Conservation (phyloP, 2,329 filamentous ascomycete species). For the Ophiostoma montium region DNA sequence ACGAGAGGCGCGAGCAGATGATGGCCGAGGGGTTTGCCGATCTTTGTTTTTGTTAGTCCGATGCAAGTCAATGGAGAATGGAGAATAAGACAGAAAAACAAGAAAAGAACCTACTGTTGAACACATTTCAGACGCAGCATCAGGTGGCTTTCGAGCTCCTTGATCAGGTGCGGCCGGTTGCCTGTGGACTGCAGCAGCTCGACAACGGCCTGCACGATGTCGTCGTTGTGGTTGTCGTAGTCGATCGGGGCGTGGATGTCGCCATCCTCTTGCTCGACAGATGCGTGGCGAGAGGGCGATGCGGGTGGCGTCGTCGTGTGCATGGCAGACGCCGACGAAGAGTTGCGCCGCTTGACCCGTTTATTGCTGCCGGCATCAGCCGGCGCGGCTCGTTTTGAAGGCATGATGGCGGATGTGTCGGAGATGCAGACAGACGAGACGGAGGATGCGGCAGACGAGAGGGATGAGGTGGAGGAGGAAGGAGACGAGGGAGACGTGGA, state of each 20-base stretch:
- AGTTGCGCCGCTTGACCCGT: conserved; percentile 67
- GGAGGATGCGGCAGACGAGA: conserved; percentile 16
- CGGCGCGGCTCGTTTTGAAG: conserved; percentile 11
- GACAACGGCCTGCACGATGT: conserved; percentile 86
- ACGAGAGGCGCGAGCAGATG: conserved; percentile 79
- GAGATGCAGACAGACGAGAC: conserved; percentile 14
- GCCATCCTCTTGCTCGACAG: conserved; percentile 23
- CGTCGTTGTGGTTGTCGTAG: conserved; percentile 76
- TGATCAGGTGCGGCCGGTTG: conserved; percentile 87
- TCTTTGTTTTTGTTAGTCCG: conserved; percentile 31
- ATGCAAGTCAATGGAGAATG: not conserved
- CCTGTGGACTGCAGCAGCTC: conserved; percentile 76
- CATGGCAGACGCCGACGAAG: conserved; percentile 15
- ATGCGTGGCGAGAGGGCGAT: conserved; percentile 40
- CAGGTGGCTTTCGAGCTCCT: conserved; percentile 75
- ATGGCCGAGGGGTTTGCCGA: conserved; percentile 93
- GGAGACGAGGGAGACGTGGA: not conserved
- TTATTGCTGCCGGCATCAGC: conserved; percentile 26
- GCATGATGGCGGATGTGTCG: conserved; percentile 13
- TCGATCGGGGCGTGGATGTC: conserved; percentile 42
- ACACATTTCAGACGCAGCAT: conserved; percentile 66
- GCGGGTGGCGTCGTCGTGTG: conserved; percentile 58
- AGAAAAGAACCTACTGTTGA: conserved; percentile 59
- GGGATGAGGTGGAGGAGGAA: not conserved
- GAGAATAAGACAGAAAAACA: conserved; percentile 11